Conservation (phyloP, 768 basidiomycete species). For the Collybia sordida region DNA sequence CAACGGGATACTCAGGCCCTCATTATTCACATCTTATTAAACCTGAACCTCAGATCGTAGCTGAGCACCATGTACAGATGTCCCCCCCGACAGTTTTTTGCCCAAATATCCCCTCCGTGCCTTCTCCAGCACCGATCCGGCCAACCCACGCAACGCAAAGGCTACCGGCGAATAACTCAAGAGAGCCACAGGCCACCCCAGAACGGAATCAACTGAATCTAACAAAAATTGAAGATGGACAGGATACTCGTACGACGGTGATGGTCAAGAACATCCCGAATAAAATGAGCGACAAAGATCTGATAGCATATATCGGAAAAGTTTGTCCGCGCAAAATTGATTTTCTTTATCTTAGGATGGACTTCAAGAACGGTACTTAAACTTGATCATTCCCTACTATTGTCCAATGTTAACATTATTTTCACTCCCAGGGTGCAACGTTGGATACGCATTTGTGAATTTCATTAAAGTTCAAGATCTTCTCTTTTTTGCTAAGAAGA, state of each 20-base stretch:
- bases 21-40: constrained; percentile 5
- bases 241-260: constrained; percentile 80
- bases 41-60: constrained; percentile 9
- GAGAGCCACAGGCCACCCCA: constrained; percentile 12
- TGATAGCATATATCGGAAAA: constrained; percentile 64
- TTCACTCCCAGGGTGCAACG: constrained; percentile 71
- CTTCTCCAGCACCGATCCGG: constrained; percentile 19
- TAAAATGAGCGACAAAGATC: constrained; percentile 80
- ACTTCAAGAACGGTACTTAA: constrained; percentile 72
- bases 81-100: neutral
- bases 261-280: constrained; percentile 95
- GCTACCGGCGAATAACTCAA: neutral
- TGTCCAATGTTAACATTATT: neutral
- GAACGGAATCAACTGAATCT: constrained; percentile 59
- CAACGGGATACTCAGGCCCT: neutral
- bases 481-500: constrained; percentile 68
- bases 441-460: constrained; percentile 88
- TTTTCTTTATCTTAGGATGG: constrained; percentile 87
- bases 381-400: neutral
- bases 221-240: constrained; percentile 69
- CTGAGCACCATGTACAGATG: too few species aligned
- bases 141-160: constrained; percentile 2
- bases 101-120: constrained; percentile 13
- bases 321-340: constrained; percentile 80
- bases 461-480: constrained; percentile 81